These are phyloP conservation scores for Laetiporus sulphureus DNA, from an alignment of 1,284 basidiomycete species.

Conservation along the genomic window DNA sequence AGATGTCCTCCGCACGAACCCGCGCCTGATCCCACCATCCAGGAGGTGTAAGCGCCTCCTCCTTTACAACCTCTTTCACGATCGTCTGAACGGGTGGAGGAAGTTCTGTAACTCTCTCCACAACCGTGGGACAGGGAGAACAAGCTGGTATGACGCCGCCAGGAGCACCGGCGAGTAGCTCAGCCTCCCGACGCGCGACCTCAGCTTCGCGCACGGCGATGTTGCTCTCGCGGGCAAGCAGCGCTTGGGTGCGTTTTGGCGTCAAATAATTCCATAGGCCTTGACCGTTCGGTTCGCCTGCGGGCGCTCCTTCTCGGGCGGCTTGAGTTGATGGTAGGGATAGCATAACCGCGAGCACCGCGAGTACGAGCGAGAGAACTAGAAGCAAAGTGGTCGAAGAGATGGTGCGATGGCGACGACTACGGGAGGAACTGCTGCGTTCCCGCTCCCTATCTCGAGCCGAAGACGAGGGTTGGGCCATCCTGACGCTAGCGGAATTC, in stretches of 20 bases:
- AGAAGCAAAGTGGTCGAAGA: constrained; percentile 83
- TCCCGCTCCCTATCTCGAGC: constrained; percentile 58
- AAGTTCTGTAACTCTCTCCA: constrained; percentile 42
- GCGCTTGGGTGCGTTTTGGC: constrained; percentile 72
- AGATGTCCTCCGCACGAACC: constrained; percentile 66
- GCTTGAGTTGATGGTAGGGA: constrained; percentile 56
- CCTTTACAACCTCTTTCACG: constrained; percentile 78
- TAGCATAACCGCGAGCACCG: constrained; percentile 79
- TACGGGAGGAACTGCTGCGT: constrained; percentile 47
- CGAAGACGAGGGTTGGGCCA: constrained; percentile 81
- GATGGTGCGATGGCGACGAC: constrained; percentile 76
- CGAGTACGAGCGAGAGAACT: constrained; percentile 74
- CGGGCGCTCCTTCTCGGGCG: constrained; percentile 20
- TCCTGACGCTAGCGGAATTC: constrained; percentile 66
- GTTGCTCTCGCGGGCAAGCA: constrained; percentile 67
- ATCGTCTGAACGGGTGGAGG: constrained; percentile 62
- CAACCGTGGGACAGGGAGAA: constrained; percentile 48
- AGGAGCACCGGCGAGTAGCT: constrained; percentile 70
- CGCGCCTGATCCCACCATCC: constrained; percentile 62
- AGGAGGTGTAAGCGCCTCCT: constrained; percentile 67
- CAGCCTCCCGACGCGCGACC: constrained; percentile 78
- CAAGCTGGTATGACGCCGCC: constrained; percentile 65
- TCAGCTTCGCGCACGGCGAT: constrained; percentile 77
- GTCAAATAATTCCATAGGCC: constrained; percentile 66
- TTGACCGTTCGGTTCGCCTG: constrained; percentile 30